phyloP scores from a whole-genome alignment of 371 early-diverging fungal genomes.

The Mucor sp. region DNA sequence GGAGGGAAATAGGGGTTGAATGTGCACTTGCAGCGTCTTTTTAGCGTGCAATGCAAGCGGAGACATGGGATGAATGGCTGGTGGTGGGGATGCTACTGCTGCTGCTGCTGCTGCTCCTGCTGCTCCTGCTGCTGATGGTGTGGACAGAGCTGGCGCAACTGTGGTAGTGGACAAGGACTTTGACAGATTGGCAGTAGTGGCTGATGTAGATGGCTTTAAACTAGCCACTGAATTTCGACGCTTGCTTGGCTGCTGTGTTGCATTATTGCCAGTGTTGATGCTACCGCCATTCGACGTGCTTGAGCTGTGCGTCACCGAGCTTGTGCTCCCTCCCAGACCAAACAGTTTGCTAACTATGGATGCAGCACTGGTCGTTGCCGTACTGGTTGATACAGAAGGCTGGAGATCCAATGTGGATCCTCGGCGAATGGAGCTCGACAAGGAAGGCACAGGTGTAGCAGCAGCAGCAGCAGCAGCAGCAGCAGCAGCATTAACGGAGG shows the following conservation, averaged over 20 bases:
- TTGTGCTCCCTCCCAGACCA: neutral
- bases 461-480: too few species aligned
- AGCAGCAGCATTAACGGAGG: too few species aligned
- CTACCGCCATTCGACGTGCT: neutral
- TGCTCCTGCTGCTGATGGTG: slow-evolving; percentile 7
- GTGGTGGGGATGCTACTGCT: neutral
- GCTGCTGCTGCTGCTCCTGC: slow-evolving; percentile 7
- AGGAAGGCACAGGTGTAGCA: neutral
- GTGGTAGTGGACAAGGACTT: neutral
- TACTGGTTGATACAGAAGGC: neutral
- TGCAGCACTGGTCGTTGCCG: neutral
- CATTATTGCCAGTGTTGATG: neutral
- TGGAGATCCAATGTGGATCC: neutral
- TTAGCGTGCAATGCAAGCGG: slow-evolving; percentile 44
- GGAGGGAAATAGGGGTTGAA: slow-evolving; percentile 65
- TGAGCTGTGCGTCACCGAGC: neutral
- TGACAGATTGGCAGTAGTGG: neutral
- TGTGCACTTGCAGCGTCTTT: slow-evolving; percentile 46
- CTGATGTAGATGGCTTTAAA: neutral
- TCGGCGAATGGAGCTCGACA: neutral
- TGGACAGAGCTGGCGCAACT: neutral
- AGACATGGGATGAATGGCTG: slow-evolving; percentile 32
- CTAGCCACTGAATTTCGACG: neutral
- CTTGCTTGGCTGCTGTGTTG: neutral
- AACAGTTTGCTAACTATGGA: neutral